Conservation (phyloP, 768 basidiomycete species). For the Neoboletus subvelutipes region DNA sequence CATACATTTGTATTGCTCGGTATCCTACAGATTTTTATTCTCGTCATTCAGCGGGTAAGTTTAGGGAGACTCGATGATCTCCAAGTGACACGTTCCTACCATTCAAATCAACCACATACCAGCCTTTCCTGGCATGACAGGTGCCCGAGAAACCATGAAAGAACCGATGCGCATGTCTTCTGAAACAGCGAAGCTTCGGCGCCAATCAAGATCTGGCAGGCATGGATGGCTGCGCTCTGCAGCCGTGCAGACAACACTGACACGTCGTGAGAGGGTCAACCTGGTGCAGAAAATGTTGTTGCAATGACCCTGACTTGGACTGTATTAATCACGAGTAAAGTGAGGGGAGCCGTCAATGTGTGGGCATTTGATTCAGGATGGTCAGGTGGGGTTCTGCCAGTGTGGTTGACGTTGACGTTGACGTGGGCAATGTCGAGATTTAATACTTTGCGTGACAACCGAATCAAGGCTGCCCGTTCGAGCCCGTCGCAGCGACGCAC, state of each 20-base stretch:
- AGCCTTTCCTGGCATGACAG: neutral
- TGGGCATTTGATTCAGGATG: neutral
- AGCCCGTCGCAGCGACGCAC: neutral
- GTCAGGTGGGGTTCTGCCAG: neutral
- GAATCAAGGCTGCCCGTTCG: neutral
- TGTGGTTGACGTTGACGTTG: conserved; percentile 15
- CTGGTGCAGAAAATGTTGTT: neutral
- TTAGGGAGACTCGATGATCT: neutral
- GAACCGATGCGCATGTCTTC: neutral
- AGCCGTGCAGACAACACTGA: neutral
- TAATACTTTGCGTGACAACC: conserved; percentile 2
- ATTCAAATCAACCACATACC: neutral
- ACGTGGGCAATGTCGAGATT: conserved; percentile 3
- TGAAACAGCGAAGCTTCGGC: neutral
- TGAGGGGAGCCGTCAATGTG: neutral
- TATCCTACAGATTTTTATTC: neutral
- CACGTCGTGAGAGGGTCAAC: neutral
- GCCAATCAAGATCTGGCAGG: neutral
- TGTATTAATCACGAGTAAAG: neutral
- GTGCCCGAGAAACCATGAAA: neutral
- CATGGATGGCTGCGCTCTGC: neutral
- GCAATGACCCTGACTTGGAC: neutral
- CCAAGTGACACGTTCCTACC: neutral
- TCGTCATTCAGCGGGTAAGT: neutral
- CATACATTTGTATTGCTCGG: neutral